Percentiles rank a stretch among this genome's conserved stretches.
Conservation (phyloP, 2,329 filamentous ascomycete species). For the Aspergillus sp. region DNA sequence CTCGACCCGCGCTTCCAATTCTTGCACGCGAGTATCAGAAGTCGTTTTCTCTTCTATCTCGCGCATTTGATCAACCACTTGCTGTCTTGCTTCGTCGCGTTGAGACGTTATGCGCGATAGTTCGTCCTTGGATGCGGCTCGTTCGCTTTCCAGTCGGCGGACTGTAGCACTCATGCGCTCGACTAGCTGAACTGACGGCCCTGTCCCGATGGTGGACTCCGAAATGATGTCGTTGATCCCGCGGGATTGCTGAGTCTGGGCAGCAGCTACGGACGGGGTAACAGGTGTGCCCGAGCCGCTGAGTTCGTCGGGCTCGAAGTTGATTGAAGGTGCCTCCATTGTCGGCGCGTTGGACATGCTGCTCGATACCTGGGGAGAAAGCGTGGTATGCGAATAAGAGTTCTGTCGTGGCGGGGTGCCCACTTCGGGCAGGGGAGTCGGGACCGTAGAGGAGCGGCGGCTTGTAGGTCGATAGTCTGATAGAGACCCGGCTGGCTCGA, state of each 20-base stretch:
- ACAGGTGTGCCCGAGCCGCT: conserved; percentile 22
- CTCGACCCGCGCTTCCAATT: conserved; percentile 58
- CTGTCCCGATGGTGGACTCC: conserved; percentile 79
- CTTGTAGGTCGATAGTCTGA: conserved; percentile 30
- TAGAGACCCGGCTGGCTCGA: conserved; percentile 30
- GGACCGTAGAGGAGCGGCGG: conserved; percentile 32
- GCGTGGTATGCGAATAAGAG: conserved; percentile 27
- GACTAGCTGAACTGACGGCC: conserved; percentile 87
- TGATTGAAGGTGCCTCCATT: conserved; percentile 26
- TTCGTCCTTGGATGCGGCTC: conserved; percentile 81
- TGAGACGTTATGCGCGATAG: conserved; percentile 70
- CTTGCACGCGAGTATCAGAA: conserved; percentile 50
- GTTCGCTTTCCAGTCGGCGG: conserved; percentile 81
- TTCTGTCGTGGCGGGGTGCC: conserved; percentile 38
- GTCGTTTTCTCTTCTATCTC: conserved; percentile 64
- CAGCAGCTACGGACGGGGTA: conserved; percentile 30
- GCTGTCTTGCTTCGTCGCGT: conserved; percentile 79
- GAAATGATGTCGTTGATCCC: conserved; percentile 77
- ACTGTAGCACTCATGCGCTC: conserved; percentile 94
- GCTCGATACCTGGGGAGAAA: conserved; percentile 21
- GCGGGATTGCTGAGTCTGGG: conserved; percentile 36
- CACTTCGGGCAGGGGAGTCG: conserved; percentile 26
- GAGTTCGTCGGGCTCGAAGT: conserved; percentile 41
- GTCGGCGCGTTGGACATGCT: conserved; percentile 13
- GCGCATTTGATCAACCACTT: conserved; percentile 84